Evolutionary conservation across 192 early-diverging fungal genomes (phyloP), one percentile per base, ranked within the genome.

Genomic region (Endogone sp.): DNA sequence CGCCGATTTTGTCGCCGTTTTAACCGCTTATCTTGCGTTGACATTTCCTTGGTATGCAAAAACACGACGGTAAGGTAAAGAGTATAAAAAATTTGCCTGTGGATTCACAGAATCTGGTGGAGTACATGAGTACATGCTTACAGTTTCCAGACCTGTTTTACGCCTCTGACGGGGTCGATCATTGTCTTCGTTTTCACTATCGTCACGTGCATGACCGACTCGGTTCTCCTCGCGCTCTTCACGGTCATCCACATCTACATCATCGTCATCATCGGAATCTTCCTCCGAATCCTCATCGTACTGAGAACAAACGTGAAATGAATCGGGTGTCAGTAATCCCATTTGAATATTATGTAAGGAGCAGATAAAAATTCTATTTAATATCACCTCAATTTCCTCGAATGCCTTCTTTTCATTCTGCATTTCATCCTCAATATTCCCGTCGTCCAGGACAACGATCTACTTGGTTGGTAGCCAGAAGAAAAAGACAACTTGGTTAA

Each of bases 401-500:
- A 90, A 91, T 3, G 93, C 94, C 29, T 86, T 72, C 26, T 85
- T 82, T 27, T 95, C 71, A 29, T 86, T 82, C 0, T 61, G 67
- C 74, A 92, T 82, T n/a, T 87, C 81, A 29, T 79, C 81, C 29
- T 93, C 93, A 8, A 91, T 81, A 44, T 92, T 90, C n/a, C 87
- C 90, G 65, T 96, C 94, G 69, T 95, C 95, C 73, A 97, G 81
- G 23, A 95, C 89, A 59, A 88, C 27, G 9, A 44, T 44, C 37
- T 44, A 44, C 37, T n/a, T n/a, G n/a, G n/a, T n/a, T n/a, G n/a
- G n/a, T n/a, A n/a, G n/a, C n/a, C n/a, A n/a, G n/a, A n/a, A n/a
- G n/a, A n/a, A n/a, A n/a, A n/a, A n/a, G n/a, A n/a, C n/a, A n/a
- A n/a, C n/a, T n/a, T n/a, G n/a, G n/a, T n/a, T n/a, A n/a, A n/a